Percentiles rank a stretch among this genome's conserved stretches.
Evolutionary conservation across 2,329 filamentous ascomycete genomes (phyloP).

Genomic region (Diaporthe destruens): DNA sequence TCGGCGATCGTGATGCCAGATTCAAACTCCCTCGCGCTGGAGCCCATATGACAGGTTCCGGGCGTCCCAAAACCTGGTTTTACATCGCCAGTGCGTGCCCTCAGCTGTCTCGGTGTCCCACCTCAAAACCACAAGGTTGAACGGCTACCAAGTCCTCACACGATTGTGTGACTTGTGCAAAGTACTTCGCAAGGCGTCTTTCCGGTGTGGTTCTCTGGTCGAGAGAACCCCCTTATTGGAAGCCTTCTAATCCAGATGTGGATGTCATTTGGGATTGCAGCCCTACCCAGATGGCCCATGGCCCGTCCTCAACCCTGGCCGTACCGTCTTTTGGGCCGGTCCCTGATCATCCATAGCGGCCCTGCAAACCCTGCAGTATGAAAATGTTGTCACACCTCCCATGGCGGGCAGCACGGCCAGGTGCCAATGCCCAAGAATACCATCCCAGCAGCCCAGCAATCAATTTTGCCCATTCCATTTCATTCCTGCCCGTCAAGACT

Average conservation of each 20-base stretch:
- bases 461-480: conserved; percentile 19
- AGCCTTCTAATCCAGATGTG: not conserved
- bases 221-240: not conserved
- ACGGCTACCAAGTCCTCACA: not conserved
- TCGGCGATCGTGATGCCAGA: conserved; percentile 23
- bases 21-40: conserved; percentile 13
- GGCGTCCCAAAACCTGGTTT: not conserved
- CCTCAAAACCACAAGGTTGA: not conserved
- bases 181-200: not conserved
- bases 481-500: not conserved
- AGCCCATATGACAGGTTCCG: not conserved
- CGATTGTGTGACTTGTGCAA: not conserved
- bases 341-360: conserved; percentile 27
- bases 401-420: not conserved
- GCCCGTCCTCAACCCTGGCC: conserved; percentile 11
- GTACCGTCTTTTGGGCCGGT: conserved; percentile 11
- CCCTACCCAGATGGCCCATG: conserved; percentile 28
- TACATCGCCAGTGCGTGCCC: not conserved
- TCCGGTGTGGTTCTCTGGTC: not conserved
- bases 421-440: conserved; percentile 23
- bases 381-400: not conserved
- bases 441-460: conserved; percentile 14
- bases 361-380: conserved; percentile 7
- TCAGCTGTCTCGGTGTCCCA: not conserved
- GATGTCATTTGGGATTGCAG: conserved; percentile 23